Base-by-base conservation (phyloP, 2,329 filamentous ascomycete genomes). In the Fusarium kyushuense region DNA sequence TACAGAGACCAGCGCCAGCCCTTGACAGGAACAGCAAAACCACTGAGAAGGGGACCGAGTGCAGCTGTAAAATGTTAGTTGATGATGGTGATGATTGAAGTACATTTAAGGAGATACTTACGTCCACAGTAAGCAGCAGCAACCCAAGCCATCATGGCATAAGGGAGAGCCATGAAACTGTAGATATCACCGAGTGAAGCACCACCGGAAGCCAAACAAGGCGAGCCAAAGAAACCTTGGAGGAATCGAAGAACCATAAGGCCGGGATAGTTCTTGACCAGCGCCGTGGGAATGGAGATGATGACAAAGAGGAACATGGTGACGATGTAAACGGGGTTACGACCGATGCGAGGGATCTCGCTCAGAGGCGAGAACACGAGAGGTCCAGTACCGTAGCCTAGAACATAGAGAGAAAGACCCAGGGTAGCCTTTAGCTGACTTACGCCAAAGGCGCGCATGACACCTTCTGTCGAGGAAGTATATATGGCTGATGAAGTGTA, bases 281-380 rank as follows among this genome's bases (percentile, higher is more conserved):
- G 76, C 0, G 89, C 87, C 0, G 89, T 87, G 0, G 90, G 89
- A 17, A 92, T 84, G 8, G 85, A 87, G 13, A 93, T 77, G 63
- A 92, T 84, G 48, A 90, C 87, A 75, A 92, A 93, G 29, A 92
- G 79, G 59, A 86, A 85, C 79, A 92, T 90, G 12, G 89, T 90
- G 67, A 86, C 75, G 35, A 91, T 85, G 76, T 93, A 93, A 8
- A 90, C 85, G 1, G 87, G 86, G 70, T 89, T 92, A 9, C 90
- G 83, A 4, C 91, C 90, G 51, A 92, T 84, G 45, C 83, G 74
- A 0, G 90, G 89, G 23, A 92, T 86, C 77, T 93, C 90, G 48
- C 83, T 86, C 41, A 92, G 77, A 0, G 90, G 90, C 0, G 87
- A 88, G 78, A 87, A 92, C 25, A 92, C 64, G 27, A 92, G 77